Conservation (phyloP, 768 basidiomycete species). For the Psilocybe cubensis region DNA sequence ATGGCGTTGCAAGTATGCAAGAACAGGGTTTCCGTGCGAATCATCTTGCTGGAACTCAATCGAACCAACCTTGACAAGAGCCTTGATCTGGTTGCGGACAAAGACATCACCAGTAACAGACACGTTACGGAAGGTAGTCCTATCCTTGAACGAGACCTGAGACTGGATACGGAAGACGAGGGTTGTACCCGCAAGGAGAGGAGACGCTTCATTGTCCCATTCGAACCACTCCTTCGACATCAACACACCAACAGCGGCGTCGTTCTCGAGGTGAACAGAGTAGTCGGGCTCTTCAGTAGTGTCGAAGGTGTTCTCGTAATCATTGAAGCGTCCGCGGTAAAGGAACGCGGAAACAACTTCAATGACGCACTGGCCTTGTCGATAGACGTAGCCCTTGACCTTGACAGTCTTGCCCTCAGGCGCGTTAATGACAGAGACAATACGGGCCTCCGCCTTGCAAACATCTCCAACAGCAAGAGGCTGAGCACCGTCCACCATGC, state of each 20-base stretch:
- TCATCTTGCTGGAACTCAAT: constrained; percentile 88
- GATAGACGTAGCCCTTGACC: constrained; percentile 83
- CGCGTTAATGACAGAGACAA: constrained; percentile 87
- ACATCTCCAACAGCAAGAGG: constrained; percentile 85
- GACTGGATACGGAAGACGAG: constrained; percentile 92
- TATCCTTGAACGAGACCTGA: constrained; percentile 90
- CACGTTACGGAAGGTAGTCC: constrained; percentile 79
- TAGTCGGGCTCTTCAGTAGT: constrained; percentile 90
- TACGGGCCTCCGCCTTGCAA: constrained; percentile 87
- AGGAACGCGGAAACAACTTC: constrained; percentile 96
- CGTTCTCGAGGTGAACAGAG: constrained; percentile 70
- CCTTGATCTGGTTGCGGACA: constrained; percentile 86
- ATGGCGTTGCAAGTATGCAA: constrained; percentile 91
- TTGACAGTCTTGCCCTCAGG: constrained; percentile 93
- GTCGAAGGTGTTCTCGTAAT: constrained; percentile 97
- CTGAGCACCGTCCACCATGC: constrained; percentile 75
- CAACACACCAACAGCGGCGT: constrained; percentile 87
- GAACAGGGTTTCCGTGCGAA: constrained; percentile 90
- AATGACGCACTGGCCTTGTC: constrained; percentile 80
- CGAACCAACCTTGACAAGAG: constrained; percentile 85
- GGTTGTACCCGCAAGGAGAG: constrained; percentile 77
- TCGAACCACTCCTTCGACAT: constrained; percentile 98
- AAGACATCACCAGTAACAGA: constrained; percentile 86
- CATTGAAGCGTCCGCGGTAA: constrained; percentile 92
- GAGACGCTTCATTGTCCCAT: constrained; percentile 84